Evolutionary conservation across 352 stramenopile genomes (phyloP).

Genomic region (Globisporangium canariense): DNA sequence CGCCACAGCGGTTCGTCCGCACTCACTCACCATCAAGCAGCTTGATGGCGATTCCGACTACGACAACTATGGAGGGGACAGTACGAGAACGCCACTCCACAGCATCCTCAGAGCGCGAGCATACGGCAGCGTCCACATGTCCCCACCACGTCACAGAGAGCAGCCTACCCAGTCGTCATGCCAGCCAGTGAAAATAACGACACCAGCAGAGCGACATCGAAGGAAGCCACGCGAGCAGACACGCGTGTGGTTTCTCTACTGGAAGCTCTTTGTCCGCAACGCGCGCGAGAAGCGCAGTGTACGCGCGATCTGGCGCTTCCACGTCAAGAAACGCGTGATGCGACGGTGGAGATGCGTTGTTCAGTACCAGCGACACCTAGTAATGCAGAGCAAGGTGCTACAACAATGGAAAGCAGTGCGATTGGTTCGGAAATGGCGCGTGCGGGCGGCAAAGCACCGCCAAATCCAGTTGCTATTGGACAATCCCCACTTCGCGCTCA

Average conservation of each 20-base stretch:
- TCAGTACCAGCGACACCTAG: not conserved
- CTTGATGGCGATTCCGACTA: not conserved
- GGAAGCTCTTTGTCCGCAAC: slow-evolving; percentile 24
- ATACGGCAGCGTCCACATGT: not conserved
- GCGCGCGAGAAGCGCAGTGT: slow-evolving; percentile 17
- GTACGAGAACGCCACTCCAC: not conserved
- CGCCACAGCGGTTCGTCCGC: not conserved
- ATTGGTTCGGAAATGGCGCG: not conserved
- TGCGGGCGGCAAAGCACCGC: slow-evolving; percentile 1
- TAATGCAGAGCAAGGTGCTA: slow-evolving; percentile 11
- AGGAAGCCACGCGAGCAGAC: not conserved
- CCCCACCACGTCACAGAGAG: not conserved
- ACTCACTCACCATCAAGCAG: not conserved
- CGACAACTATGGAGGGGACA: not conserved
- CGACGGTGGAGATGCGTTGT: slow-evolving; percentile 20
- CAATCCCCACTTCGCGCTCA: slow-evolving; percentile 8
- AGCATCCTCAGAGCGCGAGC: not conserved
- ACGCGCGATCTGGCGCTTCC: slow-evolving; percentile 10
- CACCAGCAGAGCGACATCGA: not conserved
- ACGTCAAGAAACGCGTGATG: slow-evolving; percentile 24
- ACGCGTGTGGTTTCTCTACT: slow-evolving; percentile 28
- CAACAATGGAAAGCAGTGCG: slow-evolving; percentile 8
- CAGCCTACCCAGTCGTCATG: not conserved
- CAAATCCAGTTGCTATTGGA: not conserved
- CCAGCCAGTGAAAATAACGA: not conserved